Percentiles rank a stretch among this genome's conserved stretches.
Evolutionary conservation across 2,329 filamentous ascomycete species (phyloP).

Genomic region (Claviceps pazoutovae): DNA sequence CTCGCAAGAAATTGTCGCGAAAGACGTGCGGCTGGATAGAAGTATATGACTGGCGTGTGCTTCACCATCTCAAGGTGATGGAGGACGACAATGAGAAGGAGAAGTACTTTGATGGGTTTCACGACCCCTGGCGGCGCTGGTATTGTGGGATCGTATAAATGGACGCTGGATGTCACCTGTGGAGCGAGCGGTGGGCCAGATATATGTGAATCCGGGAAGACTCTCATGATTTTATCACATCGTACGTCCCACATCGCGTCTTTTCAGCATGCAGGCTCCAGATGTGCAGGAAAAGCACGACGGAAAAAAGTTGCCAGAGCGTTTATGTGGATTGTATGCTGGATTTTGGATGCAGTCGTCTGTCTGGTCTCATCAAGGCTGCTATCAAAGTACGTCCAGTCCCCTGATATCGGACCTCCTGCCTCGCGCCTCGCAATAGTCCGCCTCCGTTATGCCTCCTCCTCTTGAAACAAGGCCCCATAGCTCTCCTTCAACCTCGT

Average conservation of each 20-base stretch:
- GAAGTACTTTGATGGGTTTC: slow-evolving; percentile 21
- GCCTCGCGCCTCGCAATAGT: neutral
- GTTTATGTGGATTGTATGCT: too few species aligned
- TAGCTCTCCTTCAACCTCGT: slow-evolving; percentile 49
- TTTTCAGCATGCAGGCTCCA: too few species aligned
- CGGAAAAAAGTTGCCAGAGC: too few species aligned
- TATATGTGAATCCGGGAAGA: too few species aligned
- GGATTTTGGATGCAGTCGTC: too few species aligned
- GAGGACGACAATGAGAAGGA: slow-evolving; percentile 20
- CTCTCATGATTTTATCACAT: too few species aligned
- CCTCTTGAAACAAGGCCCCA: slow-evolving; percentile 36
- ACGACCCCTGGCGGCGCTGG: slow-evolving; percentile 30
- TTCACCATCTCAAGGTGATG: slow-evolving; percentile 25
- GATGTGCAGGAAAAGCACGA: too few species aligned
- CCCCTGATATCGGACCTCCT: too few species aligned
- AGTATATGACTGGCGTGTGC: slow-evolving; percentile 33
- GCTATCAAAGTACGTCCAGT: too few species aligned
- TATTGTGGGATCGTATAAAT: slow-evolving; percentile 27
- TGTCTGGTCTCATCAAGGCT: too few species aligned
- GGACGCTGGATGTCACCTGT: neutral
- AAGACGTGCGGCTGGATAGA: slow-evolving; percentile 23
- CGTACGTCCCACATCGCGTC: too few species aligned
- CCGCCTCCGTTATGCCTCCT: neutral
- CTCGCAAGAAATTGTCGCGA: slow-evolving; percentile 13
- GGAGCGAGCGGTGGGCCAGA: too few species aligned